Base-by-base conservation (phyloP, 2,329 filamentous ascomycete species). In the Penicillium sclerotigenum region DNA sequence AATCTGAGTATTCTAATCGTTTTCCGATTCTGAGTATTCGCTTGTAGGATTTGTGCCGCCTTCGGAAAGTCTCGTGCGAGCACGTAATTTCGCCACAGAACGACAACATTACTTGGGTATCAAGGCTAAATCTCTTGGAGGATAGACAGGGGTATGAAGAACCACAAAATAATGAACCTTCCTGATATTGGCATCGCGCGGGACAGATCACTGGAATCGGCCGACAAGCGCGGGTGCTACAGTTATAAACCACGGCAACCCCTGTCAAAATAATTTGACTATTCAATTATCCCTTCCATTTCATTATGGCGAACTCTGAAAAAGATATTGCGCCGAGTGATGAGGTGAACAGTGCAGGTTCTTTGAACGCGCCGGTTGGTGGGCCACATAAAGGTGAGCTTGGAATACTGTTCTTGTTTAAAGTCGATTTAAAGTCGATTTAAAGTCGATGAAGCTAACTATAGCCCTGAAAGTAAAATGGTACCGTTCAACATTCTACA, bases 401-500 rank as follows among this genome's bases (percentile, higher is more conserved):
- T 50, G 16, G 18, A 18, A 45, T 24, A 24, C 28, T 16, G 4
- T 11, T n/a, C 0, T 11, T 8, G 11, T n/a, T 16, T 11, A n/a
- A 29, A 18, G 20, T 5, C 13, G 28, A 26, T 10, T n/a, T n/a
- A n/a, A n/a, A n/a, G n/a, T n/a, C n/a, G n/a, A n/a, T n/a, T 16
- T 11, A n/a, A 29, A 18, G 20, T 5, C 13, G 28, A 26, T 10
- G 18, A 22, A 37, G 5, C 40, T 56, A n/a, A 54, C 18, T 22
- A 37, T n/a, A 16, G 8, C 18, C 20, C 20, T 24, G 14, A 14
- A 29, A 84, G 83, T 83, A 20, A 84, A 81, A 79, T 89, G 87
- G 87, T 83, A 89, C 66, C 83, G 85, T 26, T 87, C 85, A 1
- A 88, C 87, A 0, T 86, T 87, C 62, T 90, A 84, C 75, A 90